Evolutionary conservation across 768 basidiomycete species (phyloP).

Genomic region (Termitomyces sp.): DNA sequence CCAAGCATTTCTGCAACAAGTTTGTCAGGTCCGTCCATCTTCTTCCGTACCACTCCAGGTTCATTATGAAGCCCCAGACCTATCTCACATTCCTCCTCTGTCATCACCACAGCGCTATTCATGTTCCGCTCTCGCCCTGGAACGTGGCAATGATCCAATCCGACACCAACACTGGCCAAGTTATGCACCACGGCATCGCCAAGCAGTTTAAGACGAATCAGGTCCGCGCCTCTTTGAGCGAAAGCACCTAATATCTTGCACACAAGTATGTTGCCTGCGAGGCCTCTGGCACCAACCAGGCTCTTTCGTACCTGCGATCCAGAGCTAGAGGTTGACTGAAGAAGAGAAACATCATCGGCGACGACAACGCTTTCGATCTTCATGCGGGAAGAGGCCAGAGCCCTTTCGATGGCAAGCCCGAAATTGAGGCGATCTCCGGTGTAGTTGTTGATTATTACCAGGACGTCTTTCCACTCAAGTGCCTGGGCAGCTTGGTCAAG

Average conservation of each 20-base stretch:
- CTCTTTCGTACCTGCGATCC: slow-evolving; percentile 11
- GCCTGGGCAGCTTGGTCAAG: background rate
- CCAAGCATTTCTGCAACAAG: slow-evolving; percentile 31
- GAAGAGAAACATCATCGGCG: slow-evolving; percentile 53
- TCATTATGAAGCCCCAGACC: slow-evolving; percentile 59
- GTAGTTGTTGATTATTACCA: slow-evolving; percentile 44
- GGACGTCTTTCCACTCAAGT: slow-evolving; percentile 25
- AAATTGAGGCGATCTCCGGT: slow-evolving; percentile 59
- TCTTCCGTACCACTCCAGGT: slow-evolving; percentile 35
- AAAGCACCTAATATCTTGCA: slow-evolving; percentile 57
- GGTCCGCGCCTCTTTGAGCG: slow-evolving; percentile 33
- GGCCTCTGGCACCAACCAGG: slow-evolving; percentile 47
- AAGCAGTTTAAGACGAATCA: slow-evolving; percentile 29
- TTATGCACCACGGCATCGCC: slow-evolving; percentile 31
- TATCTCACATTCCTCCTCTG: slow-evolving; percentile 36
- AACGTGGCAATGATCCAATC: slow-evolving; percentile 55
- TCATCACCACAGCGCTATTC: slow-evolving; percentile 12
- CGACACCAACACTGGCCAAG: slow-evolving; percentile 34
- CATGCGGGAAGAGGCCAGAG: slow-evolving; percentile 28
- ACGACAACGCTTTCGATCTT: slow-evolving; percentile 46
- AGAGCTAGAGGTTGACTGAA: slow-evolving; percentile 15
- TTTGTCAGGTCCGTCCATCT: slow-evolving; percentile 29
- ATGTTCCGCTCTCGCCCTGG: slow-evolving; percentile 36
- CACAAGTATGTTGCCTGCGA: slow-evolving; percentile 45
- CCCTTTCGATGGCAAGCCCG: slow-evolving; percentile 53